A percentile compares a stretch with the other conserved stretches of the same genome.
These are phyloP conservation scores for Helichrysum umbraculigerum DNA, from an alignment of 129 eudicot genomes.

Conservation along the genomic window DNA sequence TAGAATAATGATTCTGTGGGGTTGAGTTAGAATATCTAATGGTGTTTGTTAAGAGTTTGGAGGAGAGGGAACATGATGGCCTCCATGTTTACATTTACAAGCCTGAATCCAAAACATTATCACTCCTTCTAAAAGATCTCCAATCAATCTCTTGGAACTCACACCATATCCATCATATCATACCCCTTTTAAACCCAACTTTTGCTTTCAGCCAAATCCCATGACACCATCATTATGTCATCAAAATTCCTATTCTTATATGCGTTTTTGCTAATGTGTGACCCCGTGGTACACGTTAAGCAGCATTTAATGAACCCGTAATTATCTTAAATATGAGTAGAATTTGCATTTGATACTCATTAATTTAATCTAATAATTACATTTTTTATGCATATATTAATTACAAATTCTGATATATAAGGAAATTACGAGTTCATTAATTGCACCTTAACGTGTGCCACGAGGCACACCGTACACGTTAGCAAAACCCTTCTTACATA, in stretches of 20 bases:
- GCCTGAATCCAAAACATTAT: slow-evolving; percentile 45
- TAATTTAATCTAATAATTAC: too few species aligned
- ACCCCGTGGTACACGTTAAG: too few species aligned
- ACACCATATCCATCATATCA: slow-evolving; percentile 28
- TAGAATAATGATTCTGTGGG: slow-evolving; percentile 35
- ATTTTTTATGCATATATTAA: too few species aligned
- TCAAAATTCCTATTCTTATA: slow-evolving; percentile 4
- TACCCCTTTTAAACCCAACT: not conserved
- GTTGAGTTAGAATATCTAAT: slow-evolving; percentile 43
- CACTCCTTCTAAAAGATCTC: slow-evolving; percentile 45
- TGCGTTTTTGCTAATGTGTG: too few species aligned
- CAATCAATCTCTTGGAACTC: slow-evolving; percentile 56
- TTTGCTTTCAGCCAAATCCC: slow-evolving; percentile 34
- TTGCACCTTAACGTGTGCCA: too few species aligned
- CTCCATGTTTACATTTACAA: slow-evolving; percentile 77
- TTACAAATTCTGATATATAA: too few species aligned
- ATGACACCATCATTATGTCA: slow-evolving; percentile 65
- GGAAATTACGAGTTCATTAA: too few species aligned
- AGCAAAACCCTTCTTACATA: too few species aligned
- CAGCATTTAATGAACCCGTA: too few species aligned
- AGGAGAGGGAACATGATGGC: slow-evolving; percentile 81
- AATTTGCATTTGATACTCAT: too few species aligned
- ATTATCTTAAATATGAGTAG: too few species aligned
- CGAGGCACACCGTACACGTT: too few species aligned
- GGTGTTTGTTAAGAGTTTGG: slow-evolving; percentile 52